Evolutionary conservation across 176 grass and related monocot genomes (phyloP).

Genomic region (Oryza meyeriana): DNA sequence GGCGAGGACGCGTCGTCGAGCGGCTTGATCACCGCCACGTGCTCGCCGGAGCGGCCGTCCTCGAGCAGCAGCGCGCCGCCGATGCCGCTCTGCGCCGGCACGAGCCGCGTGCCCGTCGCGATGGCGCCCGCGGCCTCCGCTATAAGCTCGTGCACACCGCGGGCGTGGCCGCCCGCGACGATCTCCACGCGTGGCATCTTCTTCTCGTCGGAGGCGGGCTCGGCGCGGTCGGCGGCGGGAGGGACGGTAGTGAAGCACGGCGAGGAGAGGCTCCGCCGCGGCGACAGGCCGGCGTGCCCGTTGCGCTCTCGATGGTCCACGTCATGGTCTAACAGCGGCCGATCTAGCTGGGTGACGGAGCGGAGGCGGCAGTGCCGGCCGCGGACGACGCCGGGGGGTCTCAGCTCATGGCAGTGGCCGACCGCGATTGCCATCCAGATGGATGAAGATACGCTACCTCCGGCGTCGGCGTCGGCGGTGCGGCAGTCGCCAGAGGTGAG

Average conservation of each 20-base stretch:
- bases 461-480: neutral
- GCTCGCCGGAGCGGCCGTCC: conserved; percentile 49
- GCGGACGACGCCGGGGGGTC: conserved; percentile 33
- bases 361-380: conserved; percentile 60
- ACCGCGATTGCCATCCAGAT: conserved; percentile 55
- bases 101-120: conserved; percentile 47
- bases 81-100: conserved; percentile 48
- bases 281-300: conserved; percentile 35
- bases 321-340: conserved; percentile 20
- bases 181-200: conserved; percentile 58
- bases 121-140: conserved; percentile 59
- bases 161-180: conserved; percentile 41
- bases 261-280: conserved; percentile 53
- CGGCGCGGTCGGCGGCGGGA: neutral
- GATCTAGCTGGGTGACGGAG: conserved; percentile 53
- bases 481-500: neutral
- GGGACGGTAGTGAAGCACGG: conserved; percentile 51
- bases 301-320: conserved; percentile 28
- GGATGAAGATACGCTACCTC: neutral
- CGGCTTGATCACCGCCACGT: conserved; percentile 79
- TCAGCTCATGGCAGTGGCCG: conserved; percentile 49
- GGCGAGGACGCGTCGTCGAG: conserved; percentile 30
- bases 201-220: neutral
- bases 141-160: conserved; percentile 60
- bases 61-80: conserved; percentile 57